Evolutionary conservation across 805 yeast genomes (phyloP).

Genomic region (Clavispora santaluciae): DNA sequence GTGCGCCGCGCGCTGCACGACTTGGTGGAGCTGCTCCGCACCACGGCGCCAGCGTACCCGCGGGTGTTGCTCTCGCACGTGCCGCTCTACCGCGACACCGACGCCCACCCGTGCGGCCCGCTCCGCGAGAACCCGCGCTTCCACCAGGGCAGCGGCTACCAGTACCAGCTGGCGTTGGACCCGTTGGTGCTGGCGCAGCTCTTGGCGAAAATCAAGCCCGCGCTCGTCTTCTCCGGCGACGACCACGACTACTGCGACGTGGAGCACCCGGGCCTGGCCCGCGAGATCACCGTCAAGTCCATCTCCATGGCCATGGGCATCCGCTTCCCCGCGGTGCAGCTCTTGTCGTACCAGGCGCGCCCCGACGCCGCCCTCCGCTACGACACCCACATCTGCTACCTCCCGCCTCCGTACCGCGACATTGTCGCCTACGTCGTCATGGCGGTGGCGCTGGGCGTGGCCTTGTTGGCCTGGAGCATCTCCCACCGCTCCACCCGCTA

Average conservation of each 20-base stretch:
- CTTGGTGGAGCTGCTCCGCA: conserved; percentile 10
- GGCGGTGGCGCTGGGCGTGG: conserved; percentile 28
- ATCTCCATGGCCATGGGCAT: conserved; percentile 41
- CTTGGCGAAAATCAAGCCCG: conserved; percentile 15
- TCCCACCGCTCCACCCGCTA: conserved; percentile 23
- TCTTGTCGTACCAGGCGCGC: conserved; percentile 21
- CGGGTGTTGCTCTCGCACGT: conserved; percentile 22
- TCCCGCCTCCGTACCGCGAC: conserved; percentile 44
- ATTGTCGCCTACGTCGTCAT: conserved; percentile 32
- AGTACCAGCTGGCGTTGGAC: conserved; percentile 21
- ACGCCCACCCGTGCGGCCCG: conserved; percentile 17
- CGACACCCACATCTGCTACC: conserved; percentile 40
- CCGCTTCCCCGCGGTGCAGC: conserved; percentile 37
- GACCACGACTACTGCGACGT: conserved; percentile 24
- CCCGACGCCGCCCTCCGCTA: conserved; percentile 16
- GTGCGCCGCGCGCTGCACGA: conserved; percentile 11
- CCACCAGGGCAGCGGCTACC: conserved; percentile 18
- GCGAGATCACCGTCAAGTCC: conserved; percentile 38
- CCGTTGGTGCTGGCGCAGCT: conserved; percentile 14
- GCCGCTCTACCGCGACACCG: conserved; percentile 20
- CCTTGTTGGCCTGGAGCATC: conserved; percentile 26
- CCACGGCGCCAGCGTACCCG: conserved; percentile 9
- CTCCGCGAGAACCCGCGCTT: conserved; percentile 16
- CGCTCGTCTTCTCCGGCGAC: conserved; percentile 22
- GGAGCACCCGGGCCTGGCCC: conserved; percentile 11